phyloP scores from a whole-genome alignment of 176 grass and related monocot genomes.

The Phragmites australis region DNA sequence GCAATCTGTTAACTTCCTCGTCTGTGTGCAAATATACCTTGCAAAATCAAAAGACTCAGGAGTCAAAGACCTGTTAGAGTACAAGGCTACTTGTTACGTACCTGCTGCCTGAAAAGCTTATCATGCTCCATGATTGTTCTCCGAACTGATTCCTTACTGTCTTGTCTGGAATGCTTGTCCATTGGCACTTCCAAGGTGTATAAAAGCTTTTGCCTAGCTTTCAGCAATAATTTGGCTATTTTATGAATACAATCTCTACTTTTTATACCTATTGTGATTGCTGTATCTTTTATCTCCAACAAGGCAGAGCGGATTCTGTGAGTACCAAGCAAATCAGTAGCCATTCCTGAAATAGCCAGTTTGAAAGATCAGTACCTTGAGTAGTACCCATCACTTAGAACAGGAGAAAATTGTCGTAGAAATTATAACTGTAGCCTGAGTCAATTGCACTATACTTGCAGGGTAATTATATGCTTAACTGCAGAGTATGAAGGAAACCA shows the following conservation, averaged over 20 bases:
- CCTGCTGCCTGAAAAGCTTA: constrained; percentile 82
- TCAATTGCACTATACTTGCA: background rate
- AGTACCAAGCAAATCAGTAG: constrained; percentile 42
- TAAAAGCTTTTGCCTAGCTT: constrained; percentile 34
- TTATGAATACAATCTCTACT: constrained; percentile 37
- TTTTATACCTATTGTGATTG: constrained; percentile 17
- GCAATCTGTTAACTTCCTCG: background rate
- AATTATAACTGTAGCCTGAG: background rate
- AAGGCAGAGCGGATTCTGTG: constrained; percentile 38
- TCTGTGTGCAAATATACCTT: constrained; percentile 27
- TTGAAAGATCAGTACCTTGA: constrained; percentile 21
- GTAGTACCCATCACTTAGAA: background rate
- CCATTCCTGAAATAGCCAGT: constrained; percentile 59
- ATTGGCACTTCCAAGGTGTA: constrained; percentile 46
- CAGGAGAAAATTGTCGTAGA: background rate
- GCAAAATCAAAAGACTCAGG: background rate
- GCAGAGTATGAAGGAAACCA: background rate
- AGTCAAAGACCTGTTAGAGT: constrained; percentile 6
- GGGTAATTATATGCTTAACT: constrained; percentile 28
- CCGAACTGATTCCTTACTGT: constrained; percentile 58
- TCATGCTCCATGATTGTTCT: constrained; percentile 77
- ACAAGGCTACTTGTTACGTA: constrained; percentile 16
- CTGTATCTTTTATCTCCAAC: constrained; percentile 38
- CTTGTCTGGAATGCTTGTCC: constrained; percentile 45
- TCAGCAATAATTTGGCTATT: constrained; percentile 44